phyloP scores from a whole-genome alignment of 164 flowering plant species.

The Akebia trifoliata region DNA sequence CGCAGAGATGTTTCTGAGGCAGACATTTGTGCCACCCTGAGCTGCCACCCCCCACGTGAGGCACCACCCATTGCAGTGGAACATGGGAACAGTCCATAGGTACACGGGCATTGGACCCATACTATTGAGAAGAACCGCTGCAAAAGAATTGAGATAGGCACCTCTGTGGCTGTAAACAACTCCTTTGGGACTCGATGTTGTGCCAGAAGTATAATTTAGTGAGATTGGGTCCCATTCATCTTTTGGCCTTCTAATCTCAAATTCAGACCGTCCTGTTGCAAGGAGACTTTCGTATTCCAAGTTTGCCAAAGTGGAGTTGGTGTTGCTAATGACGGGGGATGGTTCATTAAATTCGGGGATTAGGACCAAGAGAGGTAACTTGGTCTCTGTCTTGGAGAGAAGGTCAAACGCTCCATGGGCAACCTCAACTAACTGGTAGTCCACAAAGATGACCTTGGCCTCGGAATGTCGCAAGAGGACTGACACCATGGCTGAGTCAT shows the following conservation, averaged over 20 bases:
- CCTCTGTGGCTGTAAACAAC: conserved; percentile 80
- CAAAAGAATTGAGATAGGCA: conserved; percentile 66
- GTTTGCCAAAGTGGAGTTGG: not conserved
- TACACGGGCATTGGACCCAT: conserved; percentile 60
- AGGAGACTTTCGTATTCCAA: conserved; percentile 46
- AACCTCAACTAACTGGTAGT: conserved; percentile 38
- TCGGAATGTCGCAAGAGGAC: conserved; percentile 45
- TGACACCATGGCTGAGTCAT: conserved; percentile 51
- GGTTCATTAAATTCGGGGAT: conserved; percentile 30
- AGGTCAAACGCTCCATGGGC: conserved; percentile 36
- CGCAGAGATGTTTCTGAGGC: conserved; percentile 44
- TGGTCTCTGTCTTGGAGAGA: conserved; percentile 20
- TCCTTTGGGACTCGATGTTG: conserved; percentile 82
- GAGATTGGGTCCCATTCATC: conserved; percentile 71
- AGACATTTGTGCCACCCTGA: conserved; percentile 71
- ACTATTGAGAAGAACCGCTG: conserved; percentile 37
- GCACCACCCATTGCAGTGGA: conserved; percentile 91
- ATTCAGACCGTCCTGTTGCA: conserved; percentile 35
- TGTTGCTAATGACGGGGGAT: conserved; percentile 9
- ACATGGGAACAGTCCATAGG: conserved; percentile 83
- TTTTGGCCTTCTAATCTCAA: conserved; percentile 41
- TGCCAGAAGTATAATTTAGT: conserved; percentile 75
- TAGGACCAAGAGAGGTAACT: conserved; percentile 37
- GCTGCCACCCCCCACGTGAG: conserved; percentile 71
- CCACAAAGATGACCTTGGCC: conserved; percentile 59